Evolutionary conservation across 768 basidiomycete genomes (phyloP), one percentile per base, ranked within the genome.

Genomic region (Cantharellus cinnabarinus): DNA sequence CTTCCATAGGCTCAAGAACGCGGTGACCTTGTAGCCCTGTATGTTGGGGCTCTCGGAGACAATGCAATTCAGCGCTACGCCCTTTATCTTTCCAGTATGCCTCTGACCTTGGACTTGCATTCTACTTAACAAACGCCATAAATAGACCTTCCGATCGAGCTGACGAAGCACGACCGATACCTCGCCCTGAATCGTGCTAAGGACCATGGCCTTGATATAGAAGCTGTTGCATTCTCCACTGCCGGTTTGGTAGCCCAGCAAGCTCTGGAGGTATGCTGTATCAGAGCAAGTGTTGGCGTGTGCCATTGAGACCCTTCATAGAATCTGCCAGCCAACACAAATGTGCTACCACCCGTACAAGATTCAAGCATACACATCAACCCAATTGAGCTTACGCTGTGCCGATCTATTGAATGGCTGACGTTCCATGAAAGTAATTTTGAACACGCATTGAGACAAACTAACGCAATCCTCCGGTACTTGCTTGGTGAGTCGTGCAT

Each of bases 331-430:
- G 5, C 56, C 5, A 15, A 57, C 41, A 40, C 56, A 38, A 40
- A 29, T 4, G 37, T 35, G 55, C 37, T 57, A 15, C 59, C 59
- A 4, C 29, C 42, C 7, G 5, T 37, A n/a, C 14, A 42, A 39
- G 44, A 52, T 38, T 20, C 52, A 34, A 20, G 52, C 48, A 35
- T 41, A 35, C 5, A 40, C 29, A 58, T 83, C 0, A 77, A 74
- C 0, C 79, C 80, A 14, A 69, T 70, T 0, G 85, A 89, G 66
- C 66, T 71, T 62, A 68, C 85, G 54, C 73, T 98, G 4, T 75
- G 94, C 39, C 79, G 91, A 20, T 86, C 88, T 0, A 82, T 97
- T 55, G 93, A 98, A 66, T 99, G 94, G 94, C 85, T 93, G 57
- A 84, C 80, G 0, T 85, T 86, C 67, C 73, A 76, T 63, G 77